phyloP scores from a whole-genome alignment of 345 rosid species.

The Hirschfeldia incana region DNA sequence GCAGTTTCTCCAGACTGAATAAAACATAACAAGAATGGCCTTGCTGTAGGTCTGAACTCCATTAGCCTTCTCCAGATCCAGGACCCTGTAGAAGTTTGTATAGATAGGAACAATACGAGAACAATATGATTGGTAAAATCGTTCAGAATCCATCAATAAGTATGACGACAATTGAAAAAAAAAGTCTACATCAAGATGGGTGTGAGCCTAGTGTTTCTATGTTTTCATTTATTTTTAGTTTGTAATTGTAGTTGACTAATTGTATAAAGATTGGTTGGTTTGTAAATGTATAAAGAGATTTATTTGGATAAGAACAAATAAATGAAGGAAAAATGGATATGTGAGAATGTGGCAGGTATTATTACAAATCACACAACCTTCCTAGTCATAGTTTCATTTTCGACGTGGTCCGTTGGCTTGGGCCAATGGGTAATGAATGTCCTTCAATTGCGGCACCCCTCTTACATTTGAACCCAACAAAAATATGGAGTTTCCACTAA shows the following conservation, averaged over 20 bases:
- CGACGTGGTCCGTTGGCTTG: slow-evolving; percentile 30
- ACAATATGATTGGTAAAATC: neutral
- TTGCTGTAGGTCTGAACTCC: too few relatives aligned
- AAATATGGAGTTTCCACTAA: neutral
- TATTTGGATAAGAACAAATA: slow-evolving; percentile 18
- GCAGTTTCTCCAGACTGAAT: too few relatives aligned
- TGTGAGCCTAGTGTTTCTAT: neutral
- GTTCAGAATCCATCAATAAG: slow-evolving; percentile 7
- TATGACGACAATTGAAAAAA: neutral
- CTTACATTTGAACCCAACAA: slow-evolving; percentile 5
- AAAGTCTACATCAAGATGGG: slow-evolving; percentile 1
- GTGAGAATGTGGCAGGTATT: slow-evolving; percentile 12
- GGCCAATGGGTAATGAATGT: slow-evolving; percentile 38
- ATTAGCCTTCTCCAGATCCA: too few relatives aligned
- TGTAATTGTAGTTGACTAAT: too few relatives aligned
- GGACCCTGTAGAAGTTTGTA: neutral
- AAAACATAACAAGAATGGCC: too few relatives aligned
- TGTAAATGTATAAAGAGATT: slow-evolving; percentile 6
- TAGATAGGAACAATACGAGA: neutral
- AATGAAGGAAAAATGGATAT: slow-evolving; percentile 15
- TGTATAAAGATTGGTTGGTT: neutral
- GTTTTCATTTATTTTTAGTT: neutral
- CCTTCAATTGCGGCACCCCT: slow-evolving; percentile 34
- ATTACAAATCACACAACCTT: slow-evolving; percentile 12
- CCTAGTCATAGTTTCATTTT: slow-evolving; percentile 35